Evolutionary conservation across 805 yeast species (phyloP).

Genomic region (Zygoascus bituminiphila): DNA sequence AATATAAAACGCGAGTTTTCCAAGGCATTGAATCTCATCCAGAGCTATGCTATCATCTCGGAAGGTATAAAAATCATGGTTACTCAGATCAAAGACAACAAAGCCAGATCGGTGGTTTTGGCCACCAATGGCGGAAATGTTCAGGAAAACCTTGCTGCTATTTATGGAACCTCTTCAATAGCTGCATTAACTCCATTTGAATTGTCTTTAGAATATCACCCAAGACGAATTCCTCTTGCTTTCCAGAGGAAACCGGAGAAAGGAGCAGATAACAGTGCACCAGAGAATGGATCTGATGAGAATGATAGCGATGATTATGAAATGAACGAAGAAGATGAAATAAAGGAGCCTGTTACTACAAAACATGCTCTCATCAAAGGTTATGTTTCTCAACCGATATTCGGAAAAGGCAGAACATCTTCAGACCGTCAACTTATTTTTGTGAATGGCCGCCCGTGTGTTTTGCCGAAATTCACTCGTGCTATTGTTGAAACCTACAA

Average conservation of each 20-base stretch:
- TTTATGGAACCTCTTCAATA: constrained; percentile 63
- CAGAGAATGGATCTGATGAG: constrained; percentile 12
- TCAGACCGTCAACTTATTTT: constrained; percentile 69
- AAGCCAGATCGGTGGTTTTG: constrained; percentile 47
- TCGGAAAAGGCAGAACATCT: constrained; percentile 67
- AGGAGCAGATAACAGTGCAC: constrained; percentile 6
- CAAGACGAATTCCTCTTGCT: constrained; percentile 40
- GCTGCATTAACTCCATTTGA: constrained; percentile 33
- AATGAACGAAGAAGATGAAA: neutral
- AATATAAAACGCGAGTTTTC: constrained; percentile 64
- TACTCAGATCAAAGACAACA: constrained; percentile 37
- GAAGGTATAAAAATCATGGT: constrained; percentile 53
- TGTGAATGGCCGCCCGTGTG: constrained; percentile 71
- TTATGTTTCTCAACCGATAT: constrained; percentile 62
- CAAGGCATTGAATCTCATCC: constrained; percentile 55
- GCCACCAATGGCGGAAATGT: constrained; percentile 46
- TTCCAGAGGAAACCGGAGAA: constrained; percentile 20
- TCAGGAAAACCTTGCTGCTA: constrained; percentile 50
- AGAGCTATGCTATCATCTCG: constrained; percentile 57
- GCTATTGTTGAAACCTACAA: constrained; percentile 67
- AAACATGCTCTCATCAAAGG: constrained; percentile 39
- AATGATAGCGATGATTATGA: constrained; percentile 19
- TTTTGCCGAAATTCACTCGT: constrained; percentile 45
- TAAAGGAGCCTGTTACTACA: constrained; percentile 18
- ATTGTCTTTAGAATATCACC: neutral